These are phyloP conservation scores for Tephrocybe sp. DNA, from an alignment of 768 basidiomycete species.

Conservation along the genomic window DNA sequence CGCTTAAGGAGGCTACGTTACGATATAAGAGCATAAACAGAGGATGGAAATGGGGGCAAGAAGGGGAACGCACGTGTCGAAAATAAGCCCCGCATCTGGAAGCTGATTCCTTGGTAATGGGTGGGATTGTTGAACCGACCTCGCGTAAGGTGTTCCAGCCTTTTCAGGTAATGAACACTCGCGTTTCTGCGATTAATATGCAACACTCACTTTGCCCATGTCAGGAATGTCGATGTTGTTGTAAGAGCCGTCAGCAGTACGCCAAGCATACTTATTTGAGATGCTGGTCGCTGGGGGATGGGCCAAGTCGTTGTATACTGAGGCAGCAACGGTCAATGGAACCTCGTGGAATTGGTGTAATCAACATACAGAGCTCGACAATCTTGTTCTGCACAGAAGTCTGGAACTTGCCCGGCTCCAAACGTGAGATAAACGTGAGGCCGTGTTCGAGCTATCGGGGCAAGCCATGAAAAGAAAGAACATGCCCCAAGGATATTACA, in stretches of 20 bases:
- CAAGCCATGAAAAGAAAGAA: neutral
- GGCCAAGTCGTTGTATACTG: conserved; percentile 80
- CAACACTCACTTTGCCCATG: conserved; percentile 55
- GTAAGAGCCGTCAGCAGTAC: conserved; percentile 72
- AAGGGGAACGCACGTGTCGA: conserved; percentile 56
- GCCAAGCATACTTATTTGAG: conserved; percentile 62
- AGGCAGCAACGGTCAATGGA: neutral
- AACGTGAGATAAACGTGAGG: conserved; percentile 58
- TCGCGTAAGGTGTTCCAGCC: conserved; percentile 78
- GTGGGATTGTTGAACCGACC: conserved; percentile 73
- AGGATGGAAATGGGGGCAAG: neutral
- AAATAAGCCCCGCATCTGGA: conserved; percentile 79
- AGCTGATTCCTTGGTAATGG: conserved; percentile 66
- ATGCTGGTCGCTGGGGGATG: conserved; percentile 77
- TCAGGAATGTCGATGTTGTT: conserved; percentile 74
- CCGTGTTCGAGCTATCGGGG: conserved; percentile 65
- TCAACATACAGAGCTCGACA: conserved; percentile 57
- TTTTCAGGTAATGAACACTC: conserved; percentile 13
- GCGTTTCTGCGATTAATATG: neutral
- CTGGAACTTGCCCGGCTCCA: conserved; percentile 47
- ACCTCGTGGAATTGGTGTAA: neutral
- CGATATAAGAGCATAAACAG: neutral
- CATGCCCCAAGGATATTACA: conserved; percentile 23
- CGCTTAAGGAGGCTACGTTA: conserved; percentile 54
- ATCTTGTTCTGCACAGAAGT: conserved; percentile 42